Evolutionary conservation across 2,329 filamentous ascomycete genomes (phyloP).

Genomic region (Hypoxylon sp.): DNA sequence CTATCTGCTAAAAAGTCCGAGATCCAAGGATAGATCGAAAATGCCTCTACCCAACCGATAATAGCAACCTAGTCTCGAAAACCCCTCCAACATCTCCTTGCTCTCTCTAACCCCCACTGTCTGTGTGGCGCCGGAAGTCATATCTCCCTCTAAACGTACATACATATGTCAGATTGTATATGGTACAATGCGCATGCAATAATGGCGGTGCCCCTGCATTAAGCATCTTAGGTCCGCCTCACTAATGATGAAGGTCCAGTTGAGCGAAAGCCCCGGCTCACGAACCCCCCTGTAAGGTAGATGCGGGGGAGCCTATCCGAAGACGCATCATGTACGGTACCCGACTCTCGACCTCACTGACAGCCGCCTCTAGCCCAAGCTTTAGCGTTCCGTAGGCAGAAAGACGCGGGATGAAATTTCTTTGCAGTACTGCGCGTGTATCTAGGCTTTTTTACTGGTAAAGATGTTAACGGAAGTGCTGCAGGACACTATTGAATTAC

Average conservation of each 20-base stretch:
- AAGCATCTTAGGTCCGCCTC: constrained; percentile 38
- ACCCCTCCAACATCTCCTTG: constrained; percentile 15
- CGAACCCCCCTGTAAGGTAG: constrained; percentile 21
- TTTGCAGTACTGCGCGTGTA: constrained; percentile 6
- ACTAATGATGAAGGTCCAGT: constrained; percentile 34
- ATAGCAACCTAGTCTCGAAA: constrained; percentile 18
- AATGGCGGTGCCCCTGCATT: constrained; percentile 38
- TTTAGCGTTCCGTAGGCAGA: constrained; percentile 13
- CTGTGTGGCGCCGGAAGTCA: constrained; percentile 28
- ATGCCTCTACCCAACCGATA: constrained; percentile 9
- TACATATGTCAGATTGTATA: constrained; percentile 1
- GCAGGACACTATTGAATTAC: constrained; percentile 23
- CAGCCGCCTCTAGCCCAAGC: constrained; percentile 23
- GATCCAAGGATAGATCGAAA: constrained; percentile 20
- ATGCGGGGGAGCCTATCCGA: constrained; percentile 38
- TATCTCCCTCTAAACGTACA: constrained; percentile 8
- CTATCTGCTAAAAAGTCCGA: constrained; percentile 22
- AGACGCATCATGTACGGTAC: constrained; percentile 21
- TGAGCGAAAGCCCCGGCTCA: constrained; percentile 28
- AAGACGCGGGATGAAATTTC: constrained; percentile 21
- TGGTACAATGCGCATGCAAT: constrained; percentile 30
- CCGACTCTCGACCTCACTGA: constrained; percentile 18
- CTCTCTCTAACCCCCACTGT: constrained; percentile 28
- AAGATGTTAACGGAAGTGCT: constrained; percentile 31
- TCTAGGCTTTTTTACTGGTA: constrained; percentile 14